These are phyloP conservation scores for Phytopythium mirpurense DNA, from an alignment of 352 stramenopile species.

Conservation along the genomic window DNA sequence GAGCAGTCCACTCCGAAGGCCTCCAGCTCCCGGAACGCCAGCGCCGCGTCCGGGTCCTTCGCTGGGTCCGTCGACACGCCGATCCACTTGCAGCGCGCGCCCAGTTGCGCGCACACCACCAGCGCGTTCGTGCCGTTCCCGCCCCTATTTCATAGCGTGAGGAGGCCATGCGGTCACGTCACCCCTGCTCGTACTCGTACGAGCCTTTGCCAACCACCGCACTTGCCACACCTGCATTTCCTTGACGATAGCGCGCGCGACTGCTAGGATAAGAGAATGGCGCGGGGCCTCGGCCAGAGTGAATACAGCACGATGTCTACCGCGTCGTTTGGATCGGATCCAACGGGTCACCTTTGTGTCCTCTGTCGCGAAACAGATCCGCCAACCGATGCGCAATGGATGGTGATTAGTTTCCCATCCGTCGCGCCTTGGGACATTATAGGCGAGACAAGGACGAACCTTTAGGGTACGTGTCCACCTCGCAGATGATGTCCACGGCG, in stretches of 20 bases:
- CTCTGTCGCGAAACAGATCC: slow-evolving; percentile 22
- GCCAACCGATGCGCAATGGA: too few relatives aligned
- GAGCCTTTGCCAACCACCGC: too few relatives aligned
- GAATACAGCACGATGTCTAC: too few relatives aligned
- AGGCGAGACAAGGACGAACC: slow-evolving; percentile 18
- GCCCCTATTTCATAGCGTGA: too few relatives aligned
- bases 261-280: slow-evolving; percentile 13
- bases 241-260: slow-evolving; percentile 37
- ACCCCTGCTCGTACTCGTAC: too few relatives aligned
- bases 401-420: too few relatives aligned
- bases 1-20: slow-evolving; percentile 44
- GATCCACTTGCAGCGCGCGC: slow-evolving; percentile 45
- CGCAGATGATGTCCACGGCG: slow-evolving; percentile 63
- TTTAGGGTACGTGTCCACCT: slow-evolving; percentile 49
- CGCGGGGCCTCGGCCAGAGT: too few relatives aligned
- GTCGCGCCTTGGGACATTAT: not conserved
- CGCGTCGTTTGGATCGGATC: not conserved
- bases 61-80: slow-evolving; percentile 50
- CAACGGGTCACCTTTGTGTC: slow-evolving; percentile 35
- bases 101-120: slow-evolving; percentile 62
- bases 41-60: slow-evolving; percentile 46
- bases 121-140: slow-evolving; percentile 64
- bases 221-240: slow-evolving; percentile 33
- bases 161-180: too few relatives aligned
- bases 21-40: slow-evolving; percentile 40